Base-by-base conservation (phyloP, 2,329 filamentous ascomycete species). In the Beauveria brongniartii region DNA sequence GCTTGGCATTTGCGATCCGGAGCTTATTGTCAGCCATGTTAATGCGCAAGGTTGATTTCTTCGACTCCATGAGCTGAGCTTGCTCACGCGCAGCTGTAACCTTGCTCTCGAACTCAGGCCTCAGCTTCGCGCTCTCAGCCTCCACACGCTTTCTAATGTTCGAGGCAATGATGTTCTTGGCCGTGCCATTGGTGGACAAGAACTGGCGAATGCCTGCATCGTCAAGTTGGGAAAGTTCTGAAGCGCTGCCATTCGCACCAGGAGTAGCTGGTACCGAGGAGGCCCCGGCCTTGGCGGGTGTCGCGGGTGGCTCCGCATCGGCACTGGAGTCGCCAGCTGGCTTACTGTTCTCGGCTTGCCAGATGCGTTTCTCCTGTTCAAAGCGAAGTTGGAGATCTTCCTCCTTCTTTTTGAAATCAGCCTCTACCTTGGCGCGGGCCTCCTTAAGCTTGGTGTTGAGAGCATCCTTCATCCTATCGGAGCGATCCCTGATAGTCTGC, bases 1-100 rank as follows among this genome's bases (percentile, higher is more conserved):
- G 76, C 76, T 94, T 95, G 5, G 88, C 89, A 55, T 80, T 80
- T 0, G 86, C 84, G 9, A 77, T 75, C 64, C 82, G 84, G 52
- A 81, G 75, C 70, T 87, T 85, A 67, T 87, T 90, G 66, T 93
- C 88, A 6, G 86, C 78, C 85, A 95, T 89, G 70, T 91, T 93
- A 64, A 93, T 80, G 65, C 89, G 89, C 54, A 90, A 77, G 2
- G 84, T 84, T 59, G 83, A 84, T 71, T 90, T 91, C 77, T 92
- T 92, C 41, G 86, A 84, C 50, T 87, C 85, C 75, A 94, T 82
- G 63, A 88, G 82, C 56, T 88, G 83, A 3, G 87, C 88, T 71
- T 88, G 81, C 64, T 87, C 82, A 59, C 79, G 77, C 12, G 82
- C 83, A 55, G 80, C 77, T 14, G 69, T 67, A 24, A 83, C 74